Base-by-base conservation (phyloP, 1,139 yeast species). In the Taphrina betulina region DNA sequence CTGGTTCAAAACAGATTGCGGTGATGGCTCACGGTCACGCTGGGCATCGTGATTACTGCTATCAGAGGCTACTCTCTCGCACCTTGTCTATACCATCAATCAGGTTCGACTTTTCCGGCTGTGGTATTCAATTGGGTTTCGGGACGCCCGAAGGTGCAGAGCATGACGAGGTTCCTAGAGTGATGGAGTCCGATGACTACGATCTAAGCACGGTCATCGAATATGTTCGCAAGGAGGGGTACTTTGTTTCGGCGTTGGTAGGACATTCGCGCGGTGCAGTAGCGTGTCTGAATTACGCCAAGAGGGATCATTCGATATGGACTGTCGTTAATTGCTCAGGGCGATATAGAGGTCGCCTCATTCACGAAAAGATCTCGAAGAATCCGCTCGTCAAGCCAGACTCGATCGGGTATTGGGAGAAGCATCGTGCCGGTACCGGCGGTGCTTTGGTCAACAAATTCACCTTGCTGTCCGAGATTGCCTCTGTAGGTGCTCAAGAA, bases 51-150 rank as follows among this genome's bases (percentile, higher is more conserved):
- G 50, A 53, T 19, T 44, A 46, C 50, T 53, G 55, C 40, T 56
- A 56, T 16, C 56, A 42, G 38, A n/a, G 33, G 37, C 17, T 35
- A 5, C 45, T 44, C 3, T 54, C 61, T n/a, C 36, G 38, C 10
- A 22, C 20, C 3, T 35, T 55, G 34, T 95, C 95, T 0, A 72
- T 81, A 52, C 79, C 76, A 67, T 77, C 83, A 1, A 74, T 85
- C 51, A 72, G 96, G 63, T 82, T 89, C 62, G 96, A 90, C 68
- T 90, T 90, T 64, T 74, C 96, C 58, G 87, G 86, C 5, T 83
- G 94, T 68, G 97, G 96, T 0, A 78, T 78, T 58, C 85, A 95
- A 2, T 83, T 78, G 29, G 54, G 46, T 3, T 5, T 7, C 16
- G 54, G 54, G n/a, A 50, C 54, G 12, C 10, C 22, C 23, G 19